phyloP scores from a whole-genome alignment of 1,284 basidiomycete genomes.

The Rhodotorula sp. region DNA sequence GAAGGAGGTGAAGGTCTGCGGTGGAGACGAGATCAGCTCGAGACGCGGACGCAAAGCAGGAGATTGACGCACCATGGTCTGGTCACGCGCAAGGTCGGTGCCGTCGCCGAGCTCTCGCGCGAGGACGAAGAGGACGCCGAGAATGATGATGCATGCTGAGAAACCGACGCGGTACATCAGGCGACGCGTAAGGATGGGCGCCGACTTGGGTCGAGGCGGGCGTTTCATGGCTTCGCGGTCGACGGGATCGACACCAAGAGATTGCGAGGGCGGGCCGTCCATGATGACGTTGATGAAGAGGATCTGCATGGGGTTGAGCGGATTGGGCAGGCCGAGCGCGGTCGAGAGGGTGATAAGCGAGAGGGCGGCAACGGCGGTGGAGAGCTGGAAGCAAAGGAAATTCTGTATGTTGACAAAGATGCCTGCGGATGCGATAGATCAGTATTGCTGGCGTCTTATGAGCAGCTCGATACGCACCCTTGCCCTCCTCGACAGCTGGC shows the following conservation, averaged over 20 bases:
- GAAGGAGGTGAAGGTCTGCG: conserved; percentile 90
- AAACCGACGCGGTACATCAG: conserved; percentile 80
- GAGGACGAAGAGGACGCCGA: conserved; percentile 86
- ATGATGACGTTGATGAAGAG: conserved; percentile 96
- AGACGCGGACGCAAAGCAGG: background rate
- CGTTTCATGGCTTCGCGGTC: conserved; percentile 83
- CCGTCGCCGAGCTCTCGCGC: conserved; percentile 77
- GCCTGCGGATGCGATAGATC: conserved; percentile 54
- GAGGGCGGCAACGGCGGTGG: conserved; percentile 90
- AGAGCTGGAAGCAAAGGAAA: conserved; percentile 94
- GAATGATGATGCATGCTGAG: conserved; percentile 83
- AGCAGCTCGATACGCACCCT: conserved; percentile 46
- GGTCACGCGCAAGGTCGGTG: conserved; percentile 75
- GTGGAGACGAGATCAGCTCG: background rate
- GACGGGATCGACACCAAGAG: conserved; percentile 89
- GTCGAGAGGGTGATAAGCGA: conserved; percentile 93
- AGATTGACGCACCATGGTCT: conserved; percentile 74
- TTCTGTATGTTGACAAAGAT: conserved; percentile 99
- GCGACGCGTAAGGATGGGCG: conserved; percentile 73
- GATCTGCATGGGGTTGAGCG: conserved; percentile 95
- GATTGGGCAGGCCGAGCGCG: conserved; percentile 80
- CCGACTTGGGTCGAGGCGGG: conserved; percentile 84
- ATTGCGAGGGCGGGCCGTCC: conserved; percentile 56
- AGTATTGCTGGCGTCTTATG: background rate
- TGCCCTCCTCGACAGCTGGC: conserved; percentile 89